A percentile compares a stretch with the other conserved stretches of the same genome.
Evolutionary conservation across 768 basidiomycete genomes (phyloP).

Genomic region (Polyporus arcularius): DNA sequence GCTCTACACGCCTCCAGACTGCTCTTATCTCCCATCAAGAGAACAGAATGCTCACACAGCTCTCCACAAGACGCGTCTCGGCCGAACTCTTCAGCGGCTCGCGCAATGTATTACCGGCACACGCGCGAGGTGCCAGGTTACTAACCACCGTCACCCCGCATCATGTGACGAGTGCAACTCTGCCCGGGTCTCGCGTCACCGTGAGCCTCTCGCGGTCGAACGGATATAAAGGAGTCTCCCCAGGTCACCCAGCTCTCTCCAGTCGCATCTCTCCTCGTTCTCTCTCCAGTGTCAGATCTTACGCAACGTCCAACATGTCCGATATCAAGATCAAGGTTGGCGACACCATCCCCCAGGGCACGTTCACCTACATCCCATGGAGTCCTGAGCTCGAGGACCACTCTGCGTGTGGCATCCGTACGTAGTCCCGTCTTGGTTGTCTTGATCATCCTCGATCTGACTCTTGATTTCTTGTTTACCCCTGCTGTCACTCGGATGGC

Average conservation of each 20-base stretch:
- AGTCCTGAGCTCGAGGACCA: slow-evolving; percentile 61
- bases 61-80: background rate
- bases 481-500: background rate
- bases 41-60: background rate
- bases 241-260: background rate
- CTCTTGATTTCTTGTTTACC: background rate
- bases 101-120: background rate
- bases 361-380: slow-evolving; percentile 60
- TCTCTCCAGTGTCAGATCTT: background rate
- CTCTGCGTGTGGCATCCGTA: slow-evolving; percentile 66
- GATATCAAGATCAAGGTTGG: slow-evolving; percentile 49
- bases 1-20: slow-evolving; percentile 1
- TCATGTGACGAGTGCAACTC: slow-evolving; percentile 10
- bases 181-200: background rate
- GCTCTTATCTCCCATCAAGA: background rate
- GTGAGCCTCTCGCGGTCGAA: slow-evolving; percentile 2
- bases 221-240: background rate
- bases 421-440: slow-evolving; percentile 31
- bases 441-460: background rate
- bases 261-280: background rate
- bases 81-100: background rate
- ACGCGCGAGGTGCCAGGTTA: slow-evolving; percentile 6
- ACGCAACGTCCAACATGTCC: slow-evolving; percentile 7
- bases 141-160: slow-evolving; percentile 8
- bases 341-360: slow-evolving; percentile 47